Base-by-base conservation (phyloP, 176 grass and related monocot genomes). In the Triticum dicoccoides region DNA sequence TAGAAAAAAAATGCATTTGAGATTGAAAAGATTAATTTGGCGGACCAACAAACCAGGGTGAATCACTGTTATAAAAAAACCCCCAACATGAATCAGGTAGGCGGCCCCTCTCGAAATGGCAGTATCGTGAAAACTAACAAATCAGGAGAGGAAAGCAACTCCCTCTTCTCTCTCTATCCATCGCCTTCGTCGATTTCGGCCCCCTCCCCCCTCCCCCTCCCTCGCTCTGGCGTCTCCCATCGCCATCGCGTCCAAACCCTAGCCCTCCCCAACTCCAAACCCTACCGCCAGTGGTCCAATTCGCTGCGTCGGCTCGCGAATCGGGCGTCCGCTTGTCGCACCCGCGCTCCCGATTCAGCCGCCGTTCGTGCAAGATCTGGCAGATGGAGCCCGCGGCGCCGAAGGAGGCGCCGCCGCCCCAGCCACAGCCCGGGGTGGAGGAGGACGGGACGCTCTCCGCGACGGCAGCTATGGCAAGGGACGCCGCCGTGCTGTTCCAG, bases 401-500 rank as follows among this genome's bases (percentile, higher is more conserved):
- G 32, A 89, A 92, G 72, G 95, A 95, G 79, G 67, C 91, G 79
- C 81, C 91, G 24, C 79, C 84, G 17, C 64, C 63, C 56, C 82
- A 30, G 56, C n/a, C 71, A 3, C 85, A 42, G 64, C 37, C 87
- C 4, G 49, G 62, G 11, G 67, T 14, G 11, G 88, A 87, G 80
- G 78, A 93, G 23, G 93, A 95, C 23, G 93, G 82, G 41, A 81
- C 82, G 59, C 80, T 93, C 39, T 93, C 95, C 7, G 91, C 77
- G 17, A 87, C 95, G 14, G 93, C 88, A 25, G 80, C 80, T 9
- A 85, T 98, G 72, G 93, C 96, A 9, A 94, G 88, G 81, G 96
- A 95, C 37, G 93, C 93, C 5, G 69, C 96, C 34, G 63, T 92
- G 39, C 61, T 93, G 5, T 98, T 95, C 86, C 96, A 98, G 87